Evolutionary conservation across 768 basidiomycete species (phyloP).

Genomic region (Phylloporus sp.): DNA sequence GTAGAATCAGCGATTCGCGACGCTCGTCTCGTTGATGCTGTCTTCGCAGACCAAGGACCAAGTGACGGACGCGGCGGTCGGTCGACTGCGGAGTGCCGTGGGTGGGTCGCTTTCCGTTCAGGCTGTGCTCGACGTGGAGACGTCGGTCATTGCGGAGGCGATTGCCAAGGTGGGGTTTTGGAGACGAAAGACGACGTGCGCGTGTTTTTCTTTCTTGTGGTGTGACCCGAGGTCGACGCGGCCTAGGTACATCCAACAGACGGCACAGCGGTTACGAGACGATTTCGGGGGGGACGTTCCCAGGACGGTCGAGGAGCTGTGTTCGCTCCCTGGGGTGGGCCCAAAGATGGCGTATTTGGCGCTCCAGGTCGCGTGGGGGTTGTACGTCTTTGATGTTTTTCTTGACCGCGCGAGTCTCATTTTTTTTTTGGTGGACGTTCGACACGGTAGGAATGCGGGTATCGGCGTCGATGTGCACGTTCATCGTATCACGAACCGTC

Average conservation of each 20-base stretch:
- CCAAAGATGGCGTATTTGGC: constrained; percentile 94
- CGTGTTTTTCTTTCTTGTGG: constrained; percentile 1
- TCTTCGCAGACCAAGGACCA: constrained; percentile 95
- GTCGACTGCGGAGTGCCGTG: constrained; percentile 63
- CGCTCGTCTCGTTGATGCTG: constrained; percentile 90
- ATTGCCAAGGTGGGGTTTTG: constrained; percentile 93
- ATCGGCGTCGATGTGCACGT: constrained; percentile 98
- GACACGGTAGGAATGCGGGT: constrained; percentile 59
- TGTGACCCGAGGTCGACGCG: too few relatives aligned
- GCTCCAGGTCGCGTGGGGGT: constrained; percentile 78
- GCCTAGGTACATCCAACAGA: constrained; percentile 69
- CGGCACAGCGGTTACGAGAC: constrained; percentile 63
- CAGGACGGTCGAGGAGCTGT: constrained; percentile 81
- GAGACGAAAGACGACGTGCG: constrained; percentile 78
- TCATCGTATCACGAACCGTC: constrained; percentile 87
- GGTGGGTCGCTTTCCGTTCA: constrained; percentile 77
- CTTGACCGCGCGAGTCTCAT: not conserved
- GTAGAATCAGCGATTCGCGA: constrained; percentile 71
- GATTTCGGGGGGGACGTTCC: constrained; percentile 83
- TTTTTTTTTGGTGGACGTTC: too few relatives aligned
- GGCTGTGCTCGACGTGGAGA: constrained; percentile 64
- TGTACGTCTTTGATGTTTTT: constrained; percentile 48
- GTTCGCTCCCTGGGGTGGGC: constrained; percentile 85
- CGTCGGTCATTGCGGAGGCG: constrained; percentile 57
- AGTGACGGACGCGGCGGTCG: constrained; percentile 75